Evolutionary conservation across 2,329 filamentous ascomycete genomes (phyloP).

Genomic region (Fusarium marasasianum): DNA sequence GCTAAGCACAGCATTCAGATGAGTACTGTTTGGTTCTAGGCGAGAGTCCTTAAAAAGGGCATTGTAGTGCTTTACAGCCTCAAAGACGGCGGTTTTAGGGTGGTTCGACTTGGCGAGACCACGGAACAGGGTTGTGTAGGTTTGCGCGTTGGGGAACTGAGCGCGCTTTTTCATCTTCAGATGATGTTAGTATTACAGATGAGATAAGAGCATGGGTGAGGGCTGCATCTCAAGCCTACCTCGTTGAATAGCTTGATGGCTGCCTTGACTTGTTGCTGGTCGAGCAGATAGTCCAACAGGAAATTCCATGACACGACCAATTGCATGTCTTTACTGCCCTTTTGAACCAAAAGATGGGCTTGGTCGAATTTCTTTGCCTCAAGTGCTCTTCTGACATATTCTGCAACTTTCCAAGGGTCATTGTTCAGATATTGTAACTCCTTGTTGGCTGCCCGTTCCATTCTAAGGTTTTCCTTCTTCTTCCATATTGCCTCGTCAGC

Average conservation of each 20-base stretch:
- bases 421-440: slow-evolving; percentile 74
- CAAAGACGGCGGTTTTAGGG: slow-evolving; percentile 67
- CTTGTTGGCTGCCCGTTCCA: slow-evolving; percentile 56
- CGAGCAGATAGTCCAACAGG: slow-evolving; percentile 76
- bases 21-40: slow-evolving; percentile 78
- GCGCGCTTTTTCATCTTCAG: slow-evolving; percentile 91
- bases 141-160: slow-evolving; percentile 81
- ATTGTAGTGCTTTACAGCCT: slow-evolving; percentile 80
- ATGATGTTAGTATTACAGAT: slow-evolving; percentile 23
- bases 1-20: slow-evolving; percentile 87
- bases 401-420: slow-evolving; percentile 72
- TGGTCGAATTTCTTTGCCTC: slow-evolving; percentile 68
- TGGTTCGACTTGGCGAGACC: slow-evolving; percentile 74
- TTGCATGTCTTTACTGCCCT: slow-evolving; percentile 71
- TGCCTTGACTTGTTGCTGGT: slow-evolving; percentile 64
- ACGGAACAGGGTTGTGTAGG: slow-evolving; percentile 84
- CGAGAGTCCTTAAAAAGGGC: slow-evolving; percentile 72
- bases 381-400: slow-evolving; percentile 72
- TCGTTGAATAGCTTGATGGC: slow-evolving; percentile 92
- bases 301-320: slow-evolving; percentile 89
- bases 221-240: slow-evolving; percentile 54
- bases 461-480: slow-evolving; percentile 40
- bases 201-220: neutral
- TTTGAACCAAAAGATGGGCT: slow-evolving; percentile 73
- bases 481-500: slow-evolving; percentile 18